phyloP scores from a whole-genome alignment of 2,329 filamentous ascomycete species.

The Didymella pomorum region DNA sequence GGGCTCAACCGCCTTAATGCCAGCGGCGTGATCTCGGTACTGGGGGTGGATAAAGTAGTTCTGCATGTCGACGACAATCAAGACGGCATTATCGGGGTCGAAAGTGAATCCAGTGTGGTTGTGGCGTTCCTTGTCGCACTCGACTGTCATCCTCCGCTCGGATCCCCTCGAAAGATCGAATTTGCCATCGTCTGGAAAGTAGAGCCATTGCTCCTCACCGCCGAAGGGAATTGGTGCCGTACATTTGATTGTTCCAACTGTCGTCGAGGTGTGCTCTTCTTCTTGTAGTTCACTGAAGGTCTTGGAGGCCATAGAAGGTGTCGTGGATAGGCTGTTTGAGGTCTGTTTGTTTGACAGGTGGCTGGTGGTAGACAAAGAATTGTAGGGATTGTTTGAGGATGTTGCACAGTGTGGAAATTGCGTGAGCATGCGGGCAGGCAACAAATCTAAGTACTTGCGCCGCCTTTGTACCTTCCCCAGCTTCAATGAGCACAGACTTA shows the following conservation, averaged over 20 bases:
- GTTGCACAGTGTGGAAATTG: background rate
- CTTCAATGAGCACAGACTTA: conserved; percentile 19
- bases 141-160: conserved; percentile 48
- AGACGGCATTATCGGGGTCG: conserved; percentile 50
- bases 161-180: conserved; percentile 54
- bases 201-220: conserved; percentile 54
- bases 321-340: background rate
- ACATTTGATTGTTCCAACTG: conserved; percentile 43
- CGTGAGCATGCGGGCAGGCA: conserved; percentile 5
- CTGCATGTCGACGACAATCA: conserved; percentile 56
- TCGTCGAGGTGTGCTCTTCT: conserved; percentile 22
- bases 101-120: conserved; percentile 54
- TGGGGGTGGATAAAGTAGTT: conserved; percentile 53
- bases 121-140: conserved; percentile 52
- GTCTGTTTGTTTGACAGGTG: background rate
- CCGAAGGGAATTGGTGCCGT: conserved; percentile 54
- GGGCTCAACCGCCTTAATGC: conserved; percentile 46
- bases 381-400: background rate
- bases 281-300: conserved; percentile 23
- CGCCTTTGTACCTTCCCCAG: conserved; percentile 19
- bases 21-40: conserved; percentile 41
- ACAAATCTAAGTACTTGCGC: conserved; percentile 5
- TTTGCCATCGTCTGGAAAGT: conserved; percentile 51
- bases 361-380: conserved; percentile 10
- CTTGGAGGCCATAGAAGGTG: conserved; percentile 20